Percentiles rank a stretch among this genome's conserved stretches.
Evolutionary conservation across 805 yeast species (phyloP).

Genomic region (Vanderwaltozyma verrucispora): DNA sequence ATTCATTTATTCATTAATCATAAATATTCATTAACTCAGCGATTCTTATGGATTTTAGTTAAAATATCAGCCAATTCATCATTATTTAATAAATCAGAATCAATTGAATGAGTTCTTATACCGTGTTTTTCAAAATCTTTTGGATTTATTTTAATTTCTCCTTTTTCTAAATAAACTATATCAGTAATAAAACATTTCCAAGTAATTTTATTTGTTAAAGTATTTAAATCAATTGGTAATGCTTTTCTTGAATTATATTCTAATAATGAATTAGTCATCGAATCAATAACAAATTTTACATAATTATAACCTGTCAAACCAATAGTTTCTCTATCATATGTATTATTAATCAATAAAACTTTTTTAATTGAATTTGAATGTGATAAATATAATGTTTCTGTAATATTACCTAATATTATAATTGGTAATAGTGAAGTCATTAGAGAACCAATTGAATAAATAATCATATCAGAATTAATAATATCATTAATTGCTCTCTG

Average conservation of each 20-base stretch:
- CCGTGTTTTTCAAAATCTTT: slow-evolving; percentile 33
- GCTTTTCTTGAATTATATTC: slow-evolving; percentile 6
- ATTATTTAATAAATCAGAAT: slow-evolving; percentile 18
- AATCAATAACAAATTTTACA: slow-evolving; percentile 39
- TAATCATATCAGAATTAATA: slow-evolving; percentile 40
- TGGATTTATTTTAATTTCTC: slow-evolving; percentile 43
- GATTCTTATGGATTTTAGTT: slow-evolving; percentile 2
- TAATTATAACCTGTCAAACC: slow-evolving; percentile 55
- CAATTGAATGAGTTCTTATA: slow-evolving; percentile 33
- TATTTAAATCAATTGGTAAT: background rate
- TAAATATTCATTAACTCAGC: too few relatives aligned
- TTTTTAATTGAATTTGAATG: slow-evolving; percentile 27
- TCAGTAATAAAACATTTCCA: slow-evolving; percentile 53
- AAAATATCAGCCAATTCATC: slow-evolving; percentile 12
- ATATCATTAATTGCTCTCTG: slow-evolving; percentile 46
- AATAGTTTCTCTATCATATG: slow-evolving; percentile 68
- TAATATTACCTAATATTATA: slow-evolving; percentile 61
- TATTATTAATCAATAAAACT: slow-evolving; percentile 62
- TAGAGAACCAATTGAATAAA: slow-evolving; percentile 79
- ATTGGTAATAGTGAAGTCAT: slow-evolving; percentile 85
- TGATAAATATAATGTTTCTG: slow-evolving; percentile 39
- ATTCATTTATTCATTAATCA: too few relatives aligned
- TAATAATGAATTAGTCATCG: slow-evolving; percentile 19
- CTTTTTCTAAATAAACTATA: slow-evolving; percentile 41
- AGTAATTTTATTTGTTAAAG: slow-evolving; percentile 6